A percentile compares a stretch with the other conserved stretches of the same genome.
Conservation (phyloP, 139 green algal genomes). For the Micractinium sp. region DNA sequence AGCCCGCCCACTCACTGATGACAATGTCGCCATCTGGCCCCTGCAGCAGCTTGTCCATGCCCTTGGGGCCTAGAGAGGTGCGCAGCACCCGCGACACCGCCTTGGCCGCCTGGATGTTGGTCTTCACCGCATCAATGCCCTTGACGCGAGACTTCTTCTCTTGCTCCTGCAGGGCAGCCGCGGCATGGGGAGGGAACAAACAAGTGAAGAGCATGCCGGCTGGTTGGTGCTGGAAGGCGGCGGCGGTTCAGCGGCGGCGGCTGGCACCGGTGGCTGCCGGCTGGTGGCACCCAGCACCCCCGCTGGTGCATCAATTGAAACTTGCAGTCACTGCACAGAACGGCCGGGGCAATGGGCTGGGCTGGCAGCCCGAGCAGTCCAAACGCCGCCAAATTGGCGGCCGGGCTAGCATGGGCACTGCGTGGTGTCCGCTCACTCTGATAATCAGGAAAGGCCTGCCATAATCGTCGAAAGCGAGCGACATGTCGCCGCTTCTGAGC, state of each 20-base stretch:
- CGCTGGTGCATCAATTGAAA: not conserved
- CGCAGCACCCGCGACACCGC: slow-evolving; percentile 87
- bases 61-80: slow-evolving; percentile 90
- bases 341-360: not conserved
- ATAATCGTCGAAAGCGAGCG: slow-evolving; percentile 97
- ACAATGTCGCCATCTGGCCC: slow-evolving; percentile 96
- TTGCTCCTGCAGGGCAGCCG: slow-evolving; percentile 80
- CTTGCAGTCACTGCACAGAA: too few species aligned
- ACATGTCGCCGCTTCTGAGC: slow-evolving; percentile 65
- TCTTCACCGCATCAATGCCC: slow-evolving; percentile 95
- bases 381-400: not conserved
- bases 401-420: not conserved
- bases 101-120: slow-evolving; percentile 97
- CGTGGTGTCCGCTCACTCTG: slow-evolving; percentile 60
- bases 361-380: not conserved
- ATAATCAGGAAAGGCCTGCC: slow-evolving; percentile 97
- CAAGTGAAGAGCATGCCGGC: not conserved
- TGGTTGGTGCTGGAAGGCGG: too few species aligned
- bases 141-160: slow-evolving; percentile 85
- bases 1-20: slow-evolving; percentile 85
- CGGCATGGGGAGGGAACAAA: not conserved
- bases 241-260: too few species aligned
- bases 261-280: too few species aligned
- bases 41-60: slow-evolving; percentile 99
- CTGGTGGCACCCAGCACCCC: too few species aligned